A percentile compares a stretch with the other conserved stretches of the same genome.
phyloP scores from a whole-genome alignment of 495 filamentous ascomycete species.

The Aspergillus haitiensis region DNA sequence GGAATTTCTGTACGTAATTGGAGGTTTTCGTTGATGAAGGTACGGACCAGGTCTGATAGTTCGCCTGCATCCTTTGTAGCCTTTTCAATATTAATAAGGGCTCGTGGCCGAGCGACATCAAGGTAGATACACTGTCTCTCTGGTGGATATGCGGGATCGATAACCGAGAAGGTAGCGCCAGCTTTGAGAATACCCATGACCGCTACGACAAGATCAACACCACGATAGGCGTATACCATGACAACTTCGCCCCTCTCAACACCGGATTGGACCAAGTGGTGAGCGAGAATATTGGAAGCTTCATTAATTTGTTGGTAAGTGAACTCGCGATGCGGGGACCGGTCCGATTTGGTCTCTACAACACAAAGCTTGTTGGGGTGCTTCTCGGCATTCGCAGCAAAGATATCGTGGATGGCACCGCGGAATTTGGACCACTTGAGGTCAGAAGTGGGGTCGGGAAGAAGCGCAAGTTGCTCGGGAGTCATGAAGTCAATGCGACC shows the following conservation, averaged over 20 bases:
- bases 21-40: slow-evolving; percentile 73
- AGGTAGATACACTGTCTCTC: slow-evolving; percentile 88
- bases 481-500: slow-evolving; percentile 53
- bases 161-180: slow-evolving; percentile 57
- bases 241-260: slow-evolving; percentile 82
- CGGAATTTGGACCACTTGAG: slow-evolving; percentile 81
- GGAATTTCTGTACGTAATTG: slow-evolving; percentile 75
- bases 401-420: slow-evolving; percentile 80
- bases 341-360: slow-evolving; percentile 71
- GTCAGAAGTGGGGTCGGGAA: slow-evolving; percentile 75
- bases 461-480: slow-evolving; percentile 41
- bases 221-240: slow-evolving; percentile 87
- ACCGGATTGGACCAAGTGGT: slow-evolving; percentile 72
- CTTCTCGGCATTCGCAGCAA: slow-evolving; percentile 65
- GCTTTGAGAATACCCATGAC: slow-evolving; percentile 59
- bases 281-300: slow-evolving; percentile 76
- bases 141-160: slow-evolving; percentile 87
- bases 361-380: slow-evolving; percentile 82
- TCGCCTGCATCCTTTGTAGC: slow-evolving; percentile 74
- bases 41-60: slow-evolving; percentile 65
- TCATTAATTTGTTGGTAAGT: slow-evolving; percentile 89
- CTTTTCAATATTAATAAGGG: slow-evolving; percentile 76
- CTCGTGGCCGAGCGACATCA: slow-evolving; percentile 80
- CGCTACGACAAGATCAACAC: slow-evolving; percentile 51
- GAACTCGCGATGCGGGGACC: slow-evolving; percentile 63